Evolutionary conservation across 2,329 filamentous ascomycete genomes (phyloP), one percentile per base, ranked within the genome.

Genomic region (Penicillium decumbens): DNA sequence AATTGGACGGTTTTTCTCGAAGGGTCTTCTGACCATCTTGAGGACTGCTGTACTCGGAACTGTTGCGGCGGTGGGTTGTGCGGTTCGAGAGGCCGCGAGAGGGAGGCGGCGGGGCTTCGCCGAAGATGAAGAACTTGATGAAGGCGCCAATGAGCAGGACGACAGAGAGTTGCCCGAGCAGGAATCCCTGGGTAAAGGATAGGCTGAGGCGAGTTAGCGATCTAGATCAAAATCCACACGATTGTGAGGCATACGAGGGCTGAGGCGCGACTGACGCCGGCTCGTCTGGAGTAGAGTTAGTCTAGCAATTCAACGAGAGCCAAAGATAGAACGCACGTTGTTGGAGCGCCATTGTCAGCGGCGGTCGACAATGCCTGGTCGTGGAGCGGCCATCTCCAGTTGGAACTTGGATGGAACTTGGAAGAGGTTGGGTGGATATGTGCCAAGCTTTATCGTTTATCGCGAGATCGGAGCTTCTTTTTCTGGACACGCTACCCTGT

Each of bases 111-210:
- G 90, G 89, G 4, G 89, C 84, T 66, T 97, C 93, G 61, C 93
- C 93, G 67, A 98, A 97, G 66, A 98, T 97, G 80, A 98, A 98
- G 81, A 96, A 98, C 69, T 95, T 95, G 72, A 98, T 97, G 73
- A 98, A 97, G 59, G 87, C 89, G 57, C 90, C 91, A 54, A 98
- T 83, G 33, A 98, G 79, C 23, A 97, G 76, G 12, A 95, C 88
- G 40, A 98, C 88, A 1, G 90, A 95, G 44, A 98, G 79, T 71
- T 98, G 93, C 43, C 93, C 93, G 28, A 97, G 79, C 42, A 98
- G 83, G 60, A 98, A 86, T 25, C 93, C 93, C 68, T 95, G 89
- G 0, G 89, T 95, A 70, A 97, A 97, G 30, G 89, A 93, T 59
- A 93, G 77, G 35, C 89, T 92, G 27, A 37, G 24, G 29, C 18